Evolutionary conservation across 177 flowering plant genomes (phyloP).

Genomic region (Vitis hybrid): DNA sequence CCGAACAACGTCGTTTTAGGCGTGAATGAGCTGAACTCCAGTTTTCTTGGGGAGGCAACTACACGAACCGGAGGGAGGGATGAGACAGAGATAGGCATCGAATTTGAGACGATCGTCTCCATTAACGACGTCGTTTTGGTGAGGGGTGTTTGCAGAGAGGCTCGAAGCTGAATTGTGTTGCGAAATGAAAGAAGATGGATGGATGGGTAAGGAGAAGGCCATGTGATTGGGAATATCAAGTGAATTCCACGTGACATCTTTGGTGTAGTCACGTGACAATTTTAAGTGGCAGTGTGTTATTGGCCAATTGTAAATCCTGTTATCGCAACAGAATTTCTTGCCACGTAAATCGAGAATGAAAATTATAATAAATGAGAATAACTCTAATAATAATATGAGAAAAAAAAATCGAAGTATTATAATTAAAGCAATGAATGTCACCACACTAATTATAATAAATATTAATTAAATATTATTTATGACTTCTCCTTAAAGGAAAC

Average conservation of each 20-base stretch:
- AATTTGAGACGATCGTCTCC: constrained; percentile 1
- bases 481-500: too few species aligned
- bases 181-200: not conserved
- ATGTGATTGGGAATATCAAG: not conserved
- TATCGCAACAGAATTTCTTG: too few species aligned
- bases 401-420: too few species aligned
- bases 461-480: too few species aligned
- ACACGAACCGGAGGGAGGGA: not conserved
- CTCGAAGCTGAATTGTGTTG: not conserved
- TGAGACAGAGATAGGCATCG: not conserved
- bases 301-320: not conserved
- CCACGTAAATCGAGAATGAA: too few species aligned
- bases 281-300: not conserved
- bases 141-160: not conserved
- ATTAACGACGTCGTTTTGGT: not conserved
- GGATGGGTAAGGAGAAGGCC: not conserved
- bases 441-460: too few species aligned
- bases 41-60: not conserved
- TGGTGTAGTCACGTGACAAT: not conserved
- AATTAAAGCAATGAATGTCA: too few species aligned
- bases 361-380: too few species aligned
- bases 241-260: not conserved
- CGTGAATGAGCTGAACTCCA: not conserved
- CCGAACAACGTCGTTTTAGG: not conserved
- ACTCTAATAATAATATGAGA: too few species aligned